Evolutionary conservation across 305 asterid species (phyloP).

Genomic region (Vinca major): DNA sequence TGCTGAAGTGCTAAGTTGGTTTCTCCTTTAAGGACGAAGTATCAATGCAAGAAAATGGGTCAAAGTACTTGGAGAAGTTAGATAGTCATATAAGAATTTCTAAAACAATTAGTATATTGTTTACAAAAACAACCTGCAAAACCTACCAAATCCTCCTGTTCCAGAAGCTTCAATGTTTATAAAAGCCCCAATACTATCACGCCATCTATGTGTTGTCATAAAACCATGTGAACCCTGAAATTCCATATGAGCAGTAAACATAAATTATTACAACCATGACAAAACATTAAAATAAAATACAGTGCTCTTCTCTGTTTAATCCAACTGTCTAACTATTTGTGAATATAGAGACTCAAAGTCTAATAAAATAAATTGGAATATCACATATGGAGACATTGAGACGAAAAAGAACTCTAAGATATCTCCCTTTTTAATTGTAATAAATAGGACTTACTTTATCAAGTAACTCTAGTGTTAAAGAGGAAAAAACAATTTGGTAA

Average conservation of each 20-base stretch:
- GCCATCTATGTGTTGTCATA: constrained; percentile 92
- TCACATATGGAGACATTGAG: not conserved
- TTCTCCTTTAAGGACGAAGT: not conserved
- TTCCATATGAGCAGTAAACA: constrained; percentile 8
- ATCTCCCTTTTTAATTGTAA: not conserved
- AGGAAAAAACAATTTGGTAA: not conserved
- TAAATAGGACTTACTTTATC: not conserved
- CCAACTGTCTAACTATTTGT: not conserved
- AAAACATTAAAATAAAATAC: not conserved
- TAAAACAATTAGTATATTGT: constrained; percentile 10
- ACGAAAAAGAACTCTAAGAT: not conserved
- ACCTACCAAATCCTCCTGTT: constrained; percentile 86
- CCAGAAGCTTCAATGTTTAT: constrained; percentile 91
- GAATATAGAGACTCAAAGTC: not conserved
- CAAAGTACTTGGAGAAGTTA: not conserved
- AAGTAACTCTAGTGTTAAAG: not conserved
- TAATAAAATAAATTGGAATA: not conserved
- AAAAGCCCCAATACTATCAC: constrained; percentile 79
- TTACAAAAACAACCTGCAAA: constrained; percentile 13
- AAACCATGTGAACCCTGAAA: constrained; percentile 97
- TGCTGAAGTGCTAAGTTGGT: not conserved
- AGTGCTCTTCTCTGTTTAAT: not conserved
- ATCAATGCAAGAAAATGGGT: not conserved
- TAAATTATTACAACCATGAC: not conserved
- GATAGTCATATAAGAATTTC: not conserved